These are phyloP conservation scores for Cyberlindnera subsufficiens DNA, from an alignment of 805 yeast species.

Conservation along the genomic window DNA sequence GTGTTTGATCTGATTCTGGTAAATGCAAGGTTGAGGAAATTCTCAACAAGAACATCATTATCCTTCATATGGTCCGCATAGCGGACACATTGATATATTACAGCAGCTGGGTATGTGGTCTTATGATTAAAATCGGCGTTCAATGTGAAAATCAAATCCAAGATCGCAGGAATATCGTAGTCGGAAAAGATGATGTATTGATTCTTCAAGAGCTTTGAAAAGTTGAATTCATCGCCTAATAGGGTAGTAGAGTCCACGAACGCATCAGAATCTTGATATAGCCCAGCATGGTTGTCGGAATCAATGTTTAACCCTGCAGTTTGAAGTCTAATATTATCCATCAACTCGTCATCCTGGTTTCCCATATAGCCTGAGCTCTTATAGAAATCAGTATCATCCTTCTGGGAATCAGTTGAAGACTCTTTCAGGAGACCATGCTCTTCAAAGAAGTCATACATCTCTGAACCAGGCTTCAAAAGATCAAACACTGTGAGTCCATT, in stretches of 20 bases:
- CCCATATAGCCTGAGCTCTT: slow-evolving; percentile 6
- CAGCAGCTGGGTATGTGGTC: slow-evolving; percentile 56
- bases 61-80: slow-evolving; percentile 56
- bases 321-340: slow-evolving; percentile 31
- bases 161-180: slow-evolving; percentile 65
- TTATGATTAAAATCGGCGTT: slow-evolving; percentile 47
- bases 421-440: slow-evolving; percentile 38
- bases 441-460: slow-evolving; percentile 53
- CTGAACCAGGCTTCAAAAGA: slow-evolving; percentile 49
- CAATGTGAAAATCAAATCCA: slow-evolving; percentile 52
- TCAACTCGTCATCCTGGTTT: slow-evolving; percentile 27
- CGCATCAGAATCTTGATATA: slow-evolving; percentile 18
- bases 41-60: slow-evolving; percentile 50
- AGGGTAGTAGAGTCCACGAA: slow-evolving; percentile 14
- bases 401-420: neutral
- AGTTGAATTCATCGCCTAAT: slow-evolving; percentile 40
- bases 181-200: slow-evolving; percentile 62
- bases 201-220: slow-evolving; percentile 45
- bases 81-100: slow-evolving; percentile 63
- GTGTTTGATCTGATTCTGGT: slow-evolving; percentile 56
- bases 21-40: slow-evolving; percentile 52
- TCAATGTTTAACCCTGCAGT: slow-evolving; percentile 27
- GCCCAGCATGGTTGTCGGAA: slow-evolving; percentile 17
- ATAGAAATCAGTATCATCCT: slow-evolving; percentile 13
- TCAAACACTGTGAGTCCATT: slow-evolving; percentile 48